Base-by-base conservation (phyloP, 306 rosid species). In the Fragaria ananassa region DNA sequence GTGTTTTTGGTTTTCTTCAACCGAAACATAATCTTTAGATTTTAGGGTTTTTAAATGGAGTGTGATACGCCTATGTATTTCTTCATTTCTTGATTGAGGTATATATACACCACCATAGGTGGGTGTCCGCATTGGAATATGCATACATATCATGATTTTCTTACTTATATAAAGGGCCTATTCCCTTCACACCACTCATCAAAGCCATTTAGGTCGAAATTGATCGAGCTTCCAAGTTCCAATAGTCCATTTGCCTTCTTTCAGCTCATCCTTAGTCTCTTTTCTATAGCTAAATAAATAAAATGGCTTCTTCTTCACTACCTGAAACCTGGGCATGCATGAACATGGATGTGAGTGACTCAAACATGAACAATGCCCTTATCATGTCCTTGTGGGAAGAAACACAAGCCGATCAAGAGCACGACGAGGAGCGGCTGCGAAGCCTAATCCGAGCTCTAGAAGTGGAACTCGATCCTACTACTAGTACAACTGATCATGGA, bases 361-460 rank as follows among this genome's bases (percentile, higher is more conserved):
- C 56, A 42, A 58, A 58, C 77, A 27, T 27, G 49, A 65, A 44
- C 57, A 44, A 58, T 60, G 77, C 69, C 57, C 57, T 74, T 1
- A 35, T 74, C 45, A 74, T 74, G 68, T 58, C 77, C 68, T 42
- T 74, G 77, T 42, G 64, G 77, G 77, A 74, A 44, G 77, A 74
- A 74, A 74, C 77, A 18, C 77, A 74, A 74, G 77, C 69, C 8
- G 69, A 74, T 74, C 77, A 58, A n/a, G 69, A 74, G 13, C 77
- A 74, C 45, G 77, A 74, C 44, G 77, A 74, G 57, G 77, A 74
- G 35, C 56, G 45, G 49, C 47, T 74, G 49, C 29, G 56, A 31
- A 74, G 69, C 57, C 77, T 74, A 5, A 74, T 74, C 69, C 68
- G 45, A 17, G 77, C 68, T 9, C 69, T 74, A 41, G 69, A 74